Evolutionary conservation across 2,329 filamentous ascomycete genomes (phyloP).

Genomic region (Cladobotryum mycophilum): DNA sequence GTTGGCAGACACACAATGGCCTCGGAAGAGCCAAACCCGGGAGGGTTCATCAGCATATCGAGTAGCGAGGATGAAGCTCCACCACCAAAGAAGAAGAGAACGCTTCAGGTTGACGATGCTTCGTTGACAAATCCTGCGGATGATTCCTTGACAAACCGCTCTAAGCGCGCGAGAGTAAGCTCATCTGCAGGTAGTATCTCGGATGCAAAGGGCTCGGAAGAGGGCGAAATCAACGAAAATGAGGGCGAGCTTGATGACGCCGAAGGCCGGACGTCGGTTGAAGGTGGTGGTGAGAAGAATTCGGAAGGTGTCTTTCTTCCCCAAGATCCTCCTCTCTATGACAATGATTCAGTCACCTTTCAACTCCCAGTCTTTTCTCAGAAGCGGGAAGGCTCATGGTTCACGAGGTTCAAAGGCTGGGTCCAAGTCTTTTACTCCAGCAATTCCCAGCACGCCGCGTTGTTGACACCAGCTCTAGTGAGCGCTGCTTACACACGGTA

Average conservation of each 20-base stretch:
- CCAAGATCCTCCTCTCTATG: slow-evolving; percentile 17
- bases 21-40: not conserved
- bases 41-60: slow-evolving; percentile 1
- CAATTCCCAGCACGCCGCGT: slow-evolving; percentile 19
- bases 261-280: not conserved
- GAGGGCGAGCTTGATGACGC: not conserved
- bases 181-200: not conserved
- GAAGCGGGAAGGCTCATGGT: slow-evolving; percentile 27
- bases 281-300: too few species aligned
- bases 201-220: slow-evolving; percentile 20
- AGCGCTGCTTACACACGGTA: slow-evolving; percentile 25
- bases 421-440: slow-evolving; percentile 22
- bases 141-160: slow-evolving; percentile 1
- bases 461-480: slow-evolving; percentile 20
- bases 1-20: not conserved
- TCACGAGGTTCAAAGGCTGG: slow-evolving; percentile 31
- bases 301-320: slow-evolving; percentile 15
- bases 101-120: not conserved
- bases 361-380: slow-evolving; percentile 23
- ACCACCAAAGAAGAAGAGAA: slow-evolving; percentile 1
- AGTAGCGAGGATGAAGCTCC: not conserved
- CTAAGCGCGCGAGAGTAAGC: slow-evolving; percentile 16
- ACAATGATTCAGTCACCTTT: slow-evolving; percentile 16
- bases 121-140: not conserved
- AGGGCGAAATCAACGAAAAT: slow-evolving; percentile 27